Base-by-base conservation (phyloP, 495 filamentous ascomycete species). In the Annulohypoxylon nitens region DNA sequence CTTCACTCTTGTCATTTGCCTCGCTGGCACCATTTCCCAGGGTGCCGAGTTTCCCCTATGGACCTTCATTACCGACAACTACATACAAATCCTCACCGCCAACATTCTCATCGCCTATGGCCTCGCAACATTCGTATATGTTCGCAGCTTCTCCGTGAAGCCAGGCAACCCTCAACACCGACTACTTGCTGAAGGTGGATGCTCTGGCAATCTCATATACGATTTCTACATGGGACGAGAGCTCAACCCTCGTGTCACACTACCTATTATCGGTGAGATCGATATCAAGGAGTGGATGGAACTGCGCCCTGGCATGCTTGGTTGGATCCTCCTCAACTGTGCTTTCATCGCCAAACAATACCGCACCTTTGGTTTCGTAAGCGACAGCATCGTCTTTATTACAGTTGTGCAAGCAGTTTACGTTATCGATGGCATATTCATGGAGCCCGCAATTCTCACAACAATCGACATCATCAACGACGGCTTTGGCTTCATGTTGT, bases 191-290 rank as follows among this genome's bases (percentile, higher is more conserved):
- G 87, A 89, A 3, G 94, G 93, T 57, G 94, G 93, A 59, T 87
- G 91, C 73, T 89, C 90, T 12, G 97, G 96, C 60, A 98, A 97
- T 77, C 81, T 91, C 55, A 81, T 98, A 36, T 98, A 98, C 81
- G 95, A 98, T 81, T 98, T 93, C 87, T 99, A 93, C 83, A 98
- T 98, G 72, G 96, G 96, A 18, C 93, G 96, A 39, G 96, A 98
- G 78, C 90, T 98, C 65, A 99, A 98, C 83, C 95, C 97, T 7
- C 94, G 94, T 33, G 80, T 98, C 55, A 88, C 85, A 4, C 76
- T 97, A 11, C 94, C 94, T 2, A 78, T 95, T 59, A 84, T 96
- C 20, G 92, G 93, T 71, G 90, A 91, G 54, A 87, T 98, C 54
- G 97, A 99, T 76, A 92, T 99, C 79, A 98, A 97, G 82, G 85